A percentile compares a stretch with the other conserved stretches of the same genome.
Evolutionary conservation across 495 filamentous ascomycete species (phyloP).

Genomic region (Baudoinia panamericana): DNA sequence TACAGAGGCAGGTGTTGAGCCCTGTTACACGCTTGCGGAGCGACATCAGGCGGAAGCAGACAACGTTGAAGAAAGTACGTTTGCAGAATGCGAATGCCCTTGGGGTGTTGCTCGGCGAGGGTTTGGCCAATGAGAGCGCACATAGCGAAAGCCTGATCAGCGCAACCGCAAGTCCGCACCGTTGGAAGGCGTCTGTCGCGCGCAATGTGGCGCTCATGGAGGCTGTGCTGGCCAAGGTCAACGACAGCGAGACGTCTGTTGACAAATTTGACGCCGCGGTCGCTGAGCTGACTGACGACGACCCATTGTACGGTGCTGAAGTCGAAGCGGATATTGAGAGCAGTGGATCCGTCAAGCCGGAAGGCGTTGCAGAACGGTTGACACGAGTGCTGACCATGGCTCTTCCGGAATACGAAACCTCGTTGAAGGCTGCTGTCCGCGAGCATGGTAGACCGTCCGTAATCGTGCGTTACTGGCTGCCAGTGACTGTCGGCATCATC

Average conservation of each 20-base stretch:
- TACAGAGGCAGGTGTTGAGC: constrained; percentile 48
- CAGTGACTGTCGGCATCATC: constrained; percentile 48
- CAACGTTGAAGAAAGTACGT: constrained; percentile 49
- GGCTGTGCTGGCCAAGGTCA: constrained; percentile 52
- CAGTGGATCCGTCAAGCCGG: constrained; percentile 33
- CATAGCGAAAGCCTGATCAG: constrained; percentile 18
- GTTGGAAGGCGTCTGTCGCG: constrained; percentile 60
- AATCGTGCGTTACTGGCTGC: constrained; percentile 81
- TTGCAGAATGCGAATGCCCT: constrained; percentile 74
- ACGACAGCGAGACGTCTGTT: constrained; percentile 38
- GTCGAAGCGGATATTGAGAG: constrained; percentile 20
- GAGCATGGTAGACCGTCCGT: constrained; percentile 61
- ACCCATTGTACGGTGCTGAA: constrained; percentile 36
- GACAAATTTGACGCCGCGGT: constrained; percentile 66
- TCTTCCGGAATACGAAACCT: constrained; percentile 44
- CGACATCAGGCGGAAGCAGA: constrained; percentile 57
- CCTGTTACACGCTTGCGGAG: constrained; percentile 57
- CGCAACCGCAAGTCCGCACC: constrained; percentile 37
- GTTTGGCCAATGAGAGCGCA: constrained; percentile 38
- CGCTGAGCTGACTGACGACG: constrained; percentile 48
- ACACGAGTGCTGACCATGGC: constrained; percentile 46
- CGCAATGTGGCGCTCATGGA: constrained; percentile 70
- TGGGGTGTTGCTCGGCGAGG: constrained; percentile 73
- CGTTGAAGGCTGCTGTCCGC: constrained; percentile 36
- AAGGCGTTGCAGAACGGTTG: constrained; percentile 52